Evolutionary conservation across 352 stramenopile genomes (phyloP), one percentile per base, ranked within the genome.

Genomic region (Globisporangium camurandrum): DNA sequence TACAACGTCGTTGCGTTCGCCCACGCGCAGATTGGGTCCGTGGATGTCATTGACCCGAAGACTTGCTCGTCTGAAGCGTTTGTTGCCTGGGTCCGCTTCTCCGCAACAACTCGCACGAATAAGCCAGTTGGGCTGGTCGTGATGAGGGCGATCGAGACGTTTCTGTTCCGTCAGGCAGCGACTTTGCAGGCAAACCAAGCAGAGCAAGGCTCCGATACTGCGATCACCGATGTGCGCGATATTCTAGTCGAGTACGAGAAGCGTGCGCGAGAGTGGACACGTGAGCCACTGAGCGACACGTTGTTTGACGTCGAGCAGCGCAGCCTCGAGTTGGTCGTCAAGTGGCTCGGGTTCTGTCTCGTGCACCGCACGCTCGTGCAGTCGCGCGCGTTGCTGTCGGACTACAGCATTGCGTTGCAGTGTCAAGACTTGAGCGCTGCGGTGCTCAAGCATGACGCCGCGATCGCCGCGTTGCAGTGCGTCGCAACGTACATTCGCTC

Each of bases 331-430:
- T 51, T 81, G 39, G 27, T 84, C 11, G 46, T 79, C 10, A 51
- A 64, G 16, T 81, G 72, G 67, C 59, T 67, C 37, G 56, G 64
- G 0, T 81, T 75, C 51, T 75, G 67, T 27, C 44, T 81, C 1
- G 62, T 52, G 12, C 71, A 84, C 48, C 59, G 64, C 23, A 37
- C 30, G 43, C 66, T 57, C 20, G 46, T 49, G 0, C 2, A 22
- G 0, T 37, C 55, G 39, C 46, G 59, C 2, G 39, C 30, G 17
- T 10, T 67, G 19, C 50, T 68, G 2, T 26, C 28, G 0, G n/a
- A 67, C 17, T 84, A 73, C 33, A 61, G 66, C 6, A 75, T 76
- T n/a, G 57, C 69, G 8, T 46, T 84, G 1, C 14, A 64, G 2
- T 84, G 67, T 64, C 19, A 48, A 22, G 38, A 73, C 17, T 56